Base-by-base conservation (phyloP, 2,329 filamentous ascomycete genomes). In the Chalara sp. region DNA sequence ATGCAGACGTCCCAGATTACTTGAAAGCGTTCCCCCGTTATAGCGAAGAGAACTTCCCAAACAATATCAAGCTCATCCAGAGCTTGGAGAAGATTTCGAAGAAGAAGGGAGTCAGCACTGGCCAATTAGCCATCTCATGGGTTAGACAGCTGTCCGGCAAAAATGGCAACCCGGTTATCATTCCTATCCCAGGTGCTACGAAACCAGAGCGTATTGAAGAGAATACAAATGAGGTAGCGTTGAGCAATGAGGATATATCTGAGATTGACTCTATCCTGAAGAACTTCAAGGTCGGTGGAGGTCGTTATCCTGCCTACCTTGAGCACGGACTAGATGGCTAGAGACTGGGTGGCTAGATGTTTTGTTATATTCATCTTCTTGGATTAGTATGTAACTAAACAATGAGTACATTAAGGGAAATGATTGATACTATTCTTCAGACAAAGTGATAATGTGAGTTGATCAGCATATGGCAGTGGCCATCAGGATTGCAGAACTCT, bases 111-210 rank as follows among this genome's bases (percentile, higher is more conserved):
- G 78, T 74, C 61, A 85, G 80, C 0, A 63, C 78, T 4, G 75
- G 76, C 1, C 85, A 89, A 68, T 70, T 89, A 31, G 84, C 84
- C 11, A 70, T 89, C 49, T 76, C 74, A 47, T 90, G 85, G 57
- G 51, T 59, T 47, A 64, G 28, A n/a, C 45, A 57, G 28, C 54
- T 59, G n/a, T 63, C 58, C 3, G 59, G 59, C 53, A 58, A 55
- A 39, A 46, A 65, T 61, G 32, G 60, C 1, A 63, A 60, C 11
- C 61, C 62, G 13, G 57, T 59, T 35, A 77, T 86, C 54, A 77
- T 87, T 47, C 83, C 83, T 5, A 86, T 87, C 53, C 84, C 84
- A 0, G 84, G 84, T 3, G 78, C 83, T 6, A 79, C 78, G 1
- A 80, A 73, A 5, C 69, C 68, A 7, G 72, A 69, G 37, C 72